These are phyloP conservation scores for Cardamine resedifolia DNA, from an alignment of 345 rosid species.

Conservation along the genomic window DNA sequence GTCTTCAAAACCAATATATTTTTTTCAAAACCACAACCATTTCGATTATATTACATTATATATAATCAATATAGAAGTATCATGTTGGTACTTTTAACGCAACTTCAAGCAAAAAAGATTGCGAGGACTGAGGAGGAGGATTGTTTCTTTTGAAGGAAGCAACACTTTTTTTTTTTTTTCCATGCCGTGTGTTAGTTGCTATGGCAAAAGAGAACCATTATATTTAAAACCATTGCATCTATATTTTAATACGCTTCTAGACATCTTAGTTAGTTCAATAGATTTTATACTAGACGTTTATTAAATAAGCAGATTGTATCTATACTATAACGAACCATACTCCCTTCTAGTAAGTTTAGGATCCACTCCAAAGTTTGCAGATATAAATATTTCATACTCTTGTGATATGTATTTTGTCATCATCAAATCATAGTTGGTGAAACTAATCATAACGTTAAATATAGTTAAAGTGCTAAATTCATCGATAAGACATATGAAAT, in stretches of 20 bases:
- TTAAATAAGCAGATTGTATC: not conserved
- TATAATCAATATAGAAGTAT: not conserved
- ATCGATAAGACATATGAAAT: not conserved
- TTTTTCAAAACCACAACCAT: constrained; percentile 8
- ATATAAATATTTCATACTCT: not conserved
- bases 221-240: no score
- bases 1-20: not conserved
- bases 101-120: not conserved
- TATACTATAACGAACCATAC: not conserved
- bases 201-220: not conserved
- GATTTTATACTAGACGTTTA: not conserved
- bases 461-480: not conserved
- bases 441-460: not conserved
- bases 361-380: not conserved
- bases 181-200: not conserved
- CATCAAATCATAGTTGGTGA: not conserved
- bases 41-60: not conserved
- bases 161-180: not conserved
- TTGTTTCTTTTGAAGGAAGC: constrained; percentile 12
- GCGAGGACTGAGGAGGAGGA: no score
- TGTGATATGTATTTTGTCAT: not conserved
- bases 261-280: not conserved
- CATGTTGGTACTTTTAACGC: constrained; percentile 10
- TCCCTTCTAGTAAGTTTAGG: not conserved
- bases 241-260: constrained; percentile 4